Evolutionary conservation across 1,284 basidiomycete genomes (phyloP), one percentile per base, ranked within the genome.

Genomic region (Boletus sp.): DNA sequence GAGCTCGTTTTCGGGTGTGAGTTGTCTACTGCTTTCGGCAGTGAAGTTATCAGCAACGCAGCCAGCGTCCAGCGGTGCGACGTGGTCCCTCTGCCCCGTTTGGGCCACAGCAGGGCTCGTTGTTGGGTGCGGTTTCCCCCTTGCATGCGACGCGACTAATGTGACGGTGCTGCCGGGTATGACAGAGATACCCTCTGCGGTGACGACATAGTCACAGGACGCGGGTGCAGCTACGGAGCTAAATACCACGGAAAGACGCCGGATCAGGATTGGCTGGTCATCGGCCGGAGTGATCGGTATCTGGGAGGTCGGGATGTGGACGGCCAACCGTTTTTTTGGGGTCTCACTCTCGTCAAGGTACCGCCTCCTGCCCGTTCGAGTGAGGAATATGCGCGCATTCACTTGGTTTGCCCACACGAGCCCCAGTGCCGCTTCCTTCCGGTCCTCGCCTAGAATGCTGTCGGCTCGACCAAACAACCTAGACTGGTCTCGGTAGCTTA

Each of bases 381-480:
- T 80, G 40, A 95, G 74, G 77, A 95, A 84, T 47, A 96, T 76
- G 10, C 94, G 77, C 4, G 76, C 76, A 54, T 94, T 94, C 50
- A 96, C 74, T 53, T 89, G 85, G 64, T 94, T 94, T 8, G 91
- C 86, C 94, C 94, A 97, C 2, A 84, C 83, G 41, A 94, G 80
- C 0, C 94, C 94, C 2, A 97, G 69, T 32, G 80, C 80, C 0
- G 88, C 91, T 67, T 93, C 88, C 61, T 92, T 91, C 47, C 65
- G 68, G 48, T 72, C 69, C 59, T 85, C 81, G 35, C 76, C 74
- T 35, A 75, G 71, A 29, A 78, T 58, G 48, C 71, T 77, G 49
- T 82, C 75, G 8, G 77, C 78, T 29, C 84, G 77, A 29, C 78
- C 79, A 62, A 95, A 94, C 77, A 84, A 84, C 5, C 78, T 76